Evolutionary conservation across 371 early-diverging fungal species (phyloP).

Genomic region (Mortierella sp.): DNA sequence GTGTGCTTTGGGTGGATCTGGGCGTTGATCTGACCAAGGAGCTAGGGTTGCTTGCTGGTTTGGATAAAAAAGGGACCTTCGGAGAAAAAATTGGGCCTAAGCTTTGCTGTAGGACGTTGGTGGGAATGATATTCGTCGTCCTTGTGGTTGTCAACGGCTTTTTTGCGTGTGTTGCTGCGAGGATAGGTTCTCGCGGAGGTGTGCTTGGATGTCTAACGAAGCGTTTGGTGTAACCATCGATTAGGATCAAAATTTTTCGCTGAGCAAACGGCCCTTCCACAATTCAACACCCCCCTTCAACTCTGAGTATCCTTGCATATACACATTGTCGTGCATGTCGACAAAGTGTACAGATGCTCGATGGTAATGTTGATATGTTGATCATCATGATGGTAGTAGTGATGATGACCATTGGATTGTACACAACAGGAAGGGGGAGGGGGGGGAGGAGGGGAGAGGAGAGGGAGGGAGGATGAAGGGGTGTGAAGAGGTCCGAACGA

Average conservation of each 20-base stretch:
- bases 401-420: background rate
- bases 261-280: background rate
- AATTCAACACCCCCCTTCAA: background rate
- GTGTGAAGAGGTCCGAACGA: constrained; percentile 4
- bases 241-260: constrained; percentile 15
- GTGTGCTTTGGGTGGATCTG: background rate
- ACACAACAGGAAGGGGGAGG: background rate
- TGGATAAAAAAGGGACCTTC: constrained; percentile 1
- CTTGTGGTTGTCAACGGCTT: constrained; percentile 6
- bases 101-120: background rate
- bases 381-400: background rate
- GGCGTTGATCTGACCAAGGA: no score
- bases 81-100: background rate
- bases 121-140: constrained; percentile 1
- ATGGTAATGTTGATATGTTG: constrained; percentile 10
- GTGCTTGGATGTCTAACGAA: constrained; percentile 4
- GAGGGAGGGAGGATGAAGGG: background rate
- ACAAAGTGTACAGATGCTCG: constrained; percentile 4
- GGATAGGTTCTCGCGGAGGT: background rate
- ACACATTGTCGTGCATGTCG: background rate
- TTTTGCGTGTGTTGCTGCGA: background rate
- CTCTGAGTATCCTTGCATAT: background rate
- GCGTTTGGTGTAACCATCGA: constrained; percentile 34
- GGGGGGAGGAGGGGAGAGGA: background rate
- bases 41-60: background rate